These are phyloP conservation scores for Microdochium paspali DNA, from an alignment of 2,329 filamentous ascomycete species.

Conservation along the genomic window DNA sequence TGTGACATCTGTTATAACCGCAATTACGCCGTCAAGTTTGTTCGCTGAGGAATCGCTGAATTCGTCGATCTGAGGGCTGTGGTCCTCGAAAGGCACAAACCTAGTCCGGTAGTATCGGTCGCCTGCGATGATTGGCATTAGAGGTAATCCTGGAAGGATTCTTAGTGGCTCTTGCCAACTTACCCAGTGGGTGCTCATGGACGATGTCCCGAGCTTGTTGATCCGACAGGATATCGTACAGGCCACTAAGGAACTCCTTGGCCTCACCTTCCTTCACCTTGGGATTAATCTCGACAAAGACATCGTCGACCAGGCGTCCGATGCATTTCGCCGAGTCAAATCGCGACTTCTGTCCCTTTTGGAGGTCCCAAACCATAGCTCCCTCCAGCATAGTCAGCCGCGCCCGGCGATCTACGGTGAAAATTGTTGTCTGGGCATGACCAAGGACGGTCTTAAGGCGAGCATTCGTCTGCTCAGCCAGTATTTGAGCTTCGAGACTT, in stretches of 20 bases:
- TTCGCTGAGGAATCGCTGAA: slow-evolving; percentile 45
- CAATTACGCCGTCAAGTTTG: slow-evolving; percentile 49
- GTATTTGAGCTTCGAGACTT: slow-evolving; percentile 57
- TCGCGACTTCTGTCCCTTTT: slow-evolving; percentile 20
- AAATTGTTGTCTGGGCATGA: slow-evolving; percentile 67
- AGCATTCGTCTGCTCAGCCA: slow-evolving; percentile 56
- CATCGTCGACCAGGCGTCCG: slow-evolving; percentile 53
- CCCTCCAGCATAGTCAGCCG: slow-evolving; percentile 64
- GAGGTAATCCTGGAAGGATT: slow-evolving; percentile 2
- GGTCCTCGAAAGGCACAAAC: slow-evolving; percentile 55
- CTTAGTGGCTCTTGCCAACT: slow-evolving; percentile 8
- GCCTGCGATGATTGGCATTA: slow-evolving; percentile 22
- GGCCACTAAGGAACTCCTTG: slow-evolving; percentile 43
- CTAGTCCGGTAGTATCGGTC: slow-evolving; percentile 63
- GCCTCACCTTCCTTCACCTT: slow-evolving; percentile 31
- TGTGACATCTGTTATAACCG: slow-evolving; percentile 72
- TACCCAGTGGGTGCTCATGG: slow-evolving; percentile 51
- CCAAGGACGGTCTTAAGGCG: slow-evolving; percentile 65
- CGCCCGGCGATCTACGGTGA: slow-evolving; percentile 56
- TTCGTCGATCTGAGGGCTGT: slow-evolving; percentile 41
- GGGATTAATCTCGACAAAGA: slow-evolving; percentile 44
- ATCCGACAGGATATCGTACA: slow-evolving; percentile 57
- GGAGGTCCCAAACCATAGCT: slow-evolving; percentile 24
- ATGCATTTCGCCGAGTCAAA: slow-evolving; percentile 39
- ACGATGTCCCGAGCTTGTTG: slow-evolving; percentile 45